Percentiles rank a stretch among this genome's conserved stretches.
phyloP scores from a whole-genome alignment of 2,329 filamentous ascomycete genomes.

The Catunica adiposa region DNA sequence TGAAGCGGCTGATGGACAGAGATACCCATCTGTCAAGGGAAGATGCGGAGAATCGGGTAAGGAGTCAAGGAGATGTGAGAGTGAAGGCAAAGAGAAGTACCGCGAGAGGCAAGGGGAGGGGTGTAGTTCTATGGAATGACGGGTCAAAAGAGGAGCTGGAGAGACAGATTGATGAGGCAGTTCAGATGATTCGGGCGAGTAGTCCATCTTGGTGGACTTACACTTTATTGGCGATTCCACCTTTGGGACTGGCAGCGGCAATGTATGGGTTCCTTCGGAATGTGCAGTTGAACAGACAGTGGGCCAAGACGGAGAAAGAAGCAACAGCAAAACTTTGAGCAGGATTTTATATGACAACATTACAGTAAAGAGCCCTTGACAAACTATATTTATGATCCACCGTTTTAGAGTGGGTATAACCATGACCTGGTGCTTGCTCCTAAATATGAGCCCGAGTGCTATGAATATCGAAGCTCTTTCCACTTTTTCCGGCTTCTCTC shows the following conservation, averaged over 20 bases:
- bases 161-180: conserved; percentile 46
- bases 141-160: conserved; percentile 52
- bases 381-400: too few relatives aligned
- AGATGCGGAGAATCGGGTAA: conserved; percentile 74
- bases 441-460: too few relatives aligned
- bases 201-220: conserved; percentile 80
- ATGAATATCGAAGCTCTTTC: too few relatives aligned
- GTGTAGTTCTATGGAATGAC: conserved; percentile 86
- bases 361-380: too few relatives aligned
- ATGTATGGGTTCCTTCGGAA: conserved; percentile 60
- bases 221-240: conserved; percentile 52
- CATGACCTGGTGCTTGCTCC: too few relatives aligned
- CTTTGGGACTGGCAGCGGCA: conserved; percentile 51
- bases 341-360: neutral
- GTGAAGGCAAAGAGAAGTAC: conserved; percentile 66
- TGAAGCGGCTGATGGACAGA: conserved; percentile 55
- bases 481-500: too few relatives aligned
- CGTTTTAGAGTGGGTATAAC: too few relatives aligned
- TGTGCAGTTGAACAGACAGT: conserved; percentile 47
- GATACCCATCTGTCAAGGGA: conserved; percentile 66
- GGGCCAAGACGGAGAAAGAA: conserved; percentile 44
- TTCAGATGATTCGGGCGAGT: conserved; percentile 41
- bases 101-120: conserved; percentile 44
- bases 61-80: conserved; percentile 71
- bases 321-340: conserved; percentile 28